These are phyloP conservation scores for Xylaria multiplex DNA, from an alignment of 2,329 filamentous ascomycete species.

Conservation along the genomic window DNA sequence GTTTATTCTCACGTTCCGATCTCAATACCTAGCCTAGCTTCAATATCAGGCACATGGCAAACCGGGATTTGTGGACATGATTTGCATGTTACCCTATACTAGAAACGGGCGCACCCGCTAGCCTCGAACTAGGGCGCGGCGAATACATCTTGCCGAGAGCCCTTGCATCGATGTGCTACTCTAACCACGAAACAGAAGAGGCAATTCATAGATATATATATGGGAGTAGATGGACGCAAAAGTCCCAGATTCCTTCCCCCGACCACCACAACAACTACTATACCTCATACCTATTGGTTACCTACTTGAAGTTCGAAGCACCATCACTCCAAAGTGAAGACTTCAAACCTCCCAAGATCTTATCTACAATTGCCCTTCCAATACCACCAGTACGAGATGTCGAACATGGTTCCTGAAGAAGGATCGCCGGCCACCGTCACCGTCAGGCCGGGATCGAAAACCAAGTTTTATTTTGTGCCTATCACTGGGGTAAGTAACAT, in stretches of 20 bases:
- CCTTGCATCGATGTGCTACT: background rate
- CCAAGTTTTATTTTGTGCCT: background rate
- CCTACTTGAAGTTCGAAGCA: background rate
- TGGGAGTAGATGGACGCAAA: background rate
- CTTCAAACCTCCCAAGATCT: background rate
- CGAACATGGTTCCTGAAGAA: background rate
- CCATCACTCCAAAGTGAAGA: background rate
- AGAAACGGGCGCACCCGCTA: background rate
- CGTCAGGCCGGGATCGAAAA: background rate
- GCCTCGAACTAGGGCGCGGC: background rate
- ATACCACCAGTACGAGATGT: background rate
- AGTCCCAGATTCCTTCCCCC: background rate
- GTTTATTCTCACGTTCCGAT: background rate
- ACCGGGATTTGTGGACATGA: too few species aligned
- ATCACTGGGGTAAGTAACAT: conserved; percentile 4
- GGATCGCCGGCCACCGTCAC: background rate
- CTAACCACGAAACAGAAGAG: background rate
- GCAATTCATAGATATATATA: background rate
- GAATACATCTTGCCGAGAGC: background rate
- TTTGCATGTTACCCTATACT: background rate
- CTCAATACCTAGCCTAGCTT: background rate
- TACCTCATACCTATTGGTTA: background rate
- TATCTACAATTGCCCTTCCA: background rate
- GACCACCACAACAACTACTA: background rate
- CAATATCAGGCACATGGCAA: background rate